Evolutionary conservation across 495 filamentous ascomycete species (phyloP).

Genomic region (Talaromyces nanjingensis): DNA sequence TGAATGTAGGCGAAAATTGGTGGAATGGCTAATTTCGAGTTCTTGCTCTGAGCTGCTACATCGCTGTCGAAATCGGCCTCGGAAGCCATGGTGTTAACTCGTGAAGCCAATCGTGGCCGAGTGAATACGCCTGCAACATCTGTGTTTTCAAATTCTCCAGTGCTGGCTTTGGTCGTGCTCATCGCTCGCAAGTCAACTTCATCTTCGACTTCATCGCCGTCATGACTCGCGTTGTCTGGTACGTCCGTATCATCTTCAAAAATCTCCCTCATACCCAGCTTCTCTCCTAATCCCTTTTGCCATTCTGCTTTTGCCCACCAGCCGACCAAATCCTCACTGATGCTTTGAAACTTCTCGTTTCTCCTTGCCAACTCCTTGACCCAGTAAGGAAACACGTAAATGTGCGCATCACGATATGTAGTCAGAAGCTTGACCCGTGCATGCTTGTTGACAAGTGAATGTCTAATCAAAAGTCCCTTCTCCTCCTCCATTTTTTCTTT

Average conservation of each 20-base stretch:
- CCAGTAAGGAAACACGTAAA: slow-evolving; percentile 93
- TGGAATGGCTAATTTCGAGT: slow-evolving; percentile 40
- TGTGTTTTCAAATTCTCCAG: slow-evolving; percentile 10
- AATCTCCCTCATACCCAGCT: slow-evolving; percentile 65
- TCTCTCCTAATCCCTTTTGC: slow-evolving; percentile 73
- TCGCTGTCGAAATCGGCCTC: slow-evolving; percentile 13
- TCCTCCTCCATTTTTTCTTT: slow-evolving; percentile 71
- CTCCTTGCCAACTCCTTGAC: slow-evolving; percentile 69
- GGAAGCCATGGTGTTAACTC: slow-evolving; percentile 23
- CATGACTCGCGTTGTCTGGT: slow-evolving; percentile 30
- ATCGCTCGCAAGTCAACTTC: slow-evolving; percentile 57
- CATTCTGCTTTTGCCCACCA: slow-evolving; percentile 93
- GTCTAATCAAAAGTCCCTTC: slow-evolving; percentile 63
- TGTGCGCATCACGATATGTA: slow-evolving; percentile 78
- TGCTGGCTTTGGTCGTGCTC: slow-evolving; percentile 46
- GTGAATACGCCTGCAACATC: background rate
- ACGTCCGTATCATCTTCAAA: slow-evolving; percentile 34
- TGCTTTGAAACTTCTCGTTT: slow-evolving; percentile 74
- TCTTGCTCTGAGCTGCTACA: slow-evolving; percentile 12
- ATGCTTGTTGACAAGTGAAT: slow-evolving; percentile 62
- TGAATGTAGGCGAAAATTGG: slow-evolving; percentile 77
- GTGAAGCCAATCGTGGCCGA: slow-evolving; percentile 31
- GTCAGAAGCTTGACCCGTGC: slow-evolving; percentile 69
- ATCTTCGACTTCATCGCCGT: slow-evolving; percentile 43
- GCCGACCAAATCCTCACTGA: slow-evolving; percentile 87